These are phyloP conservation scores for Thyridium curvatum DNA, from an alignment of 2,329 filamentous ascomycete species.

Conservation along the genomic window DNA sequence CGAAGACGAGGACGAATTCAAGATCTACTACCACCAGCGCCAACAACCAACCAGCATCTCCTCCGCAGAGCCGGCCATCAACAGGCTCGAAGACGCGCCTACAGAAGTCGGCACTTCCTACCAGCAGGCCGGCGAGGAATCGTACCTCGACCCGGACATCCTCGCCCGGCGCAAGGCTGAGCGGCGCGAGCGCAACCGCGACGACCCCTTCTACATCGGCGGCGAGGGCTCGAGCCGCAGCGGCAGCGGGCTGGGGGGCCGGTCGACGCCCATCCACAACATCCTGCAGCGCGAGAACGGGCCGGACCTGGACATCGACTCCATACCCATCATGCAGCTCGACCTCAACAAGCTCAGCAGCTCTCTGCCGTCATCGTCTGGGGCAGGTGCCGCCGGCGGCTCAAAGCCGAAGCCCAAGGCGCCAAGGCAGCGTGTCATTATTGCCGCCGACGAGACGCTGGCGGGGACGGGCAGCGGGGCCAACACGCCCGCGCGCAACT, in stretches of 20 bases:
- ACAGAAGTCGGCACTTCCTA: conserved; percentile 47
- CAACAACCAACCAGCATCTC: conserved; percentile 44
- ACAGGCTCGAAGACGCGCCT: conserved; percentile 36
- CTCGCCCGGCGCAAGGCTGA: conserved; percentile 69
- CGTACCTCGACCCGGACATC: conserved; percentile 66
- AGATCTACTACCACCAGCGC: conserved; percentile 56
- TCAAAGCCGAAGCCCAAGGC: conserved; percentile 7
- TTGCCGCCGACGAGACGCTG: conserved; percentile 70
- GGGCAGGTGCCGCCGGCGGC: neutral
- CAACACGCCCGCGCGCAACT: conserved; percentile 38
- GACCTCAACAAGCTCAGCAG: conserved; percentile 57
- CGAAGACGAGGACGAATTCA: conserved; percentile 60
- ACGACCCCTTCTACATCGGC: conserved; percentile 92
- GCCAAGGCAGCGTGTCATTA: conserved; percentile 40
- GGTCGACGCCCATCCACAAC: conserved; percentile 71
- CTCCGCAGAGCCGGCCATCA: conserved; percentile 49
- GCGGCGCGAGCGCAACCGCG: conserved; percentile 73
- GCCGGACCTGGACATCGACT: conserved; percentile 80
- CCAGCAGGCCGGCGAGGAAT: conserved; percentile 53
- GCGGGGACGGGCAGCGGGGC: conserved; percentile 39
- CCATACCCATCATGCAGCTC: conserved; percentile 92
- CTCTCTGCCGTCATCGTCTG: conserved; percentile 1
- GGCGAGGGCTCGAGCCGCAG: conserved; percentile 15
- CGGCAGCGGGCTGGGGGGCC: conserved; percentile 34
- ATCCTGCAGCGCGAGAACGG: conserved; percentile 68